Evolutionary conservation across 371 early-diverging fungal species (phyloP), one percentile per base, ranked within the genome.

Genomic region (Dipsacomyces acuminosporus): DNA sequence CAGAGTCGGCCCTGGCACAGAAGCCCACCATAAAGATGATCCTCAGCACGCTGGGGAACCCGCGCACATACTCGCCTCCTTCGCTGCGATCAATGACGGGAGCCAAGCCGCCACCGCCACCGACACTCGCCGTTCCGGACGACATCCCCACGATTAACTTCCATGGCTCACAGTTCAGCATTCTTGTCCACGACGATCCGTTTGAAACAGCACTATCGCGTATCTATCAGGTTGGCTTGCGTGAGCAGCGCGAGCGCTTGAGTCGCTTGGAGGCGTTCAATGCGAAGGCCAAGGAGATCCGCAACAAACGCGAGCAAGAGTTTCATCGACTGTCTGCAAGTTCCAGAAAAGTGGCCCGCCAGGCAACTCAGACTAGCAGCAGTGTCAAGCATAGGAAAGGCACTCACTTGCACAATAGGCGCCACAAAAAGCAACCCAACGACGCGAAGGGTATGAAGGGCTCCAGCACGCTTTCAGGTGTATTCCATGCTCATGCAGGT

Each of bases 121-220:
- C 67, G 1, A 42, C 49, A 3, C 41, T 74, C 20, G 11, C 22
- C 0, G 59, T 50, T 51, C 72, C 74, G 0, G 74, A 74, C 18
- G 67, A 74, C 18, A 54, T 74, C 8, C 74, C 74, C 0, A 71
- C 61, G 1, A 59, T 75, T 22, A 49, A 59, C 22, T 56, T 76
- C 14, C 71, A 62, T 26, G 73, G 62, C 0, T 55, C 60, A 17
- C 49, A 62, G 44, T 59, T 75, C n/a, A 58, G 47, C n/a, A 43
- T 72, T 41, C 56, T 69, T 55, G 45, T 76, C 3, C 67, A 74
- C 35, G 76, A 76, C n/a, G 76, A 76, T 25, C 76, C 76, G 19
- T 64, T 76, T 44, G 76, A 76, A 42, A 76, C 72, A 0, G 76
- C 76, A 6, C 48, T 76, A 25, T 46, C 61, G 3, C 56, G 64